Conservation (phyloP, 495 filamentous ascomycete species). For the Xylaria bambusicola region DNA sequence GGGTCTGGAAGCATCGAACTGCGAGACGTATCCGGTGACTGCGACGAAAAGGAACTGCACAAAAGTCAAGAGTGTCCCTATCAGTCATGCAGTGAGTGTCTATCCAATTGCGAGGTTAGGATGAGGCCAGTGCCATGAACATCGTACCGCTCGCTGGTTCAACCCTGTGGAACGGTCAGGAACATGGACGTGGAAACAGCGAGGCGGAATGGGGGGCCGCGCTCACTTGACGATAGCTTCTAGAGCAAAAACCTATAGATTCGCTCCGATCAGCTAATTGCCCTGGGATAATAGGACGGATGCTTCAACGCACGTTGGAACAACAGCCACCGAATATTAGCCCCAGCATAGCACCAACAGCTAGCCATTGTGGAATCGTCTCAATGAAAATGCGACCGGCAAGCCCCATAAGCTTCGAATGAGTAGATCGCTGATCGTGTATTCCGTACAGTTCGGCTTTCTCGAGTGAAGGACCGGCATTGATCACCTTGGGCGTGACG, state of each 20-base stretch:
- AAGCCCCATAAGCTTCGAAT: conserved; percentile 55
- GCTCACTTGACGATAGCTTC: conserved; percentile 93
- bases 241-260: conserved; percentile 77
- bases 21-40: conserved; percentile 72
- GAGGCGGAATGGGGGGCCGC: conserved; percentile 16
- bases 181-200: conserved; percentile 18
- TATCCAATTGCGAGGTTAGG: conserved; percentile 7
- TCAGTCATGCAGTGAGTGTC: conserved; percentile 17
- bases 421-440: conserved; percentile 55
- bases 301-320: conserved; percentile 70
- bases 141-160: conserved; percentile 62
- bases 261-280: conserved; percentile 24
- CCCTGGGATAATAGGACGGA: conserved; percentile 1
- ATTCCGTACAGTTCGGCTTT: conserved; percentile 59
- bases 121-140: conserved; percentile 10
- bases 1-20: conserved; percentile 59
- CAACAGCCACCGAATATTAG: conserved; percentile 98
- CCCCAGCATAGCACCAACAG: conserved; percentile 69
- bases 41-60: conserved; percentile 89
- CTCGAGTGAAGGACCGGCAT: conserved; percentile 56
- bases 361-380: conserved; percentile 68
- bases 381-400: conserved; percentile 59
- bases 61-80: conserved; percentile 88
- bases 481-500: conserved; percentile 48
- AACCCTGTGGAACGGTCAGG: conserved; percentile 44